Percentiles rank a stretch among this genome's conserved stretches.
Conservation (phyloP, 2,329 filamentous ascomycete genomes). For the Cercospora sp. region DNA sequence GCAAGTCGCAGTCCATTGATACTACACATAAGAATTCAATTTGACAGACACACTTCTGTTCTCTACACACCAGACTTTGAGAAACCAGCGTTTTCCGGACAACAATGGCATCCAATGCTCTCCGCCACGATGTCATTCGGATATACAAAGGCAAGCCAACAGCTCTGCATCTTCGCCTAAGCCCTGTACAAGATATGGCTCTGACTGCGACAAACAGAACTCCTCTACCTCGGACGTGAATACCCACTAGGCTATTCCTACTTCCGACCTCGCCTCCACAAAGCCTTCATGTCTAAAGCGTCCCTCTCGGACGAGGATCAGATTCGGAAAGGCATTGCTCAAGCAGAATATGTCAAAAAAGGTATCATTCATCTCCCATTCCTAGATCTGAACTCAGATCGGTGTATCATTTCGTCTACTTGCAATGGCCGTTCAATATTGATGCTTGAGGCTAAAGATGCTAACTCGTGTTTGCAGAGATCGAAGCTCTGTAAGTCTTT, state of each 20-base stretch:
- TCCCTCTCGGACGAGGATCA: conserved; percentile 68
- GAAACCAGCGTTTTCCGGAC: not conserved
- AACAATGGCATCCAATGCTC: conserved; percentile 37
- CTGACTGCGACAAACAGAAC: conserved; percentile 50
- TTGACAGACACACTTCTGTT: not conserved
- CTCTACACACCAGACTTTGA: too few species aligned
- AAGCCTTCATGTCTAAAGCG: conserved; percentile 78
- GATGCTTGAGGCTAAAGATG: conserved; percentile 9
- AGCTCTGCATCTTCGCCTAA: too few species aligned
- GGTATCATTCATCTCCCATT: conserved; percentile 51
- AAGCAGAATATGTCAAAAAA: conserved; percentile 88
- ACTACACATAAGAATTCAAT: not conserved
- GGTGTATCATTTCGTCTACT: not conserved
- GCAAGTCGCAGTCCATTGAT: not conserved
- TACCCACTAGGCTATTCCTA: conserved; percentile 85
- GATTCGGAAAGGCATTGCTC: conserved; percentile 72
- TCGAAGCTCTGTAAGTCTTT: conserved; percentile 79
- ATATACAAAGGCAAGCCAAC: conserved; percentile 76
- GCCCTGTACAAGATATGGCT: not conserved
- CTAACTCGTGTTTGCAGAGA: conserved; percentile 58
- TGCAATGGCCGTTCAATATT: not conserved
- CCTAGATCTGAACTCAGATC: not conserved
- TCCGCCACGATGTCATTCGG: conserved; percentile 76
- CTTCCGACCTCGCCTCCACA: conserved; percentile 78
- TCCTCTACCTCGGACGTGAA: conserved; percentile 78